Percentiles rank a stretch among this genome's conserved stretches.
Conservation (phyloP, 139 green algal genomes). For the Eudorina sp. region DNA sequence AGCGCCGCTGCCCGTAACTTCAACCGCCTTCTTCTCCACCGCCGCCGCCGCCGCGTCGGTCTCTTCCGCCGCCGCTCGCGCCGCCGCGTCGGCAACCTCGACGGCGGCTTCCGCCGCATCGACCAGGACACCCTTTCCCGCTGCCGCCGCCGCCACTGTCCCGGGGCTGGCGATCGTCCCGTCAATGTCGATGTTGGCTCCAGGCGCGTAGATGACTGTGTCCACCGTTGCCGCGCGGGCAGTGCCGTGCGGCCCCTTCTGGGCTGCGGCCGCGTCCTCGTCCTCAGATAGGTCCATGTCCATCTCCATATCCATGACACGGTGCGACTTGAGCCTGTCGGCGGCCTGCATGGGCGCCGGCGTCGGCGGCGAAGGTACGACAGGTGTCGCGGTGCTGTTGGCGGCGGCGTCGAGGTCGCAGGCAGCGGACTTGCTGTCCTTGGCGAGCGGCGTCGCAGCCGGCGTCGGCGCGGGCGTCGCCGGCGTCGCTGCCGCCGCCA, state of each 20-base stretch:
- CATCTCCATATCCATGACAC: not conserved
- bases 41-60: not conserved
- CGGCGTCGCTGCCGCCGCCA: not conserved
- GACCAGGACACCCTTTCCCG: not conserved
- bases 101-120: not conserved
- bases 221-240: not conserved
- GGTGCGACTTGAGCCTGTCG: slow-evolving; percentile 6
- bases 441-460: too few species aligned
- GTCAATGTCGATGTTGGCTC: not conserved
- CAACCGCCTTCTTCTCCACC: not conserved
- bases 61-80: not conserved
- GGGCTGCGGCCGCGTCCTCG: not conserved
- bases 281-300: not conserved
- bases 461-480: not conserved
- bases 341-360: not conserved
- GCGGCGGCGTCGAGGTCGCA: too few species aligned
- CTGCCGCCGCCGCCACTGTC: not conserved
- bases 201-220: not conserved
- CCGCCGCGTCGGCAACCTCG: not conserved
- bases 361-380: not conserved
- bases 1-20: too few species aligned
- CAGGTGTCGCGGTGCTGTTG: too few species aligned
- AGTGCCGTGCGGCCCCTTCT: not conserved
- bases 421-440: too few species aligned
- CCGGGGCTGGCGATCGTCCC: not conserved